Base-by-base conservation (phyloP, 2,329 filamentous ascomycete species). In the Sarocladium strictum region DNA sequence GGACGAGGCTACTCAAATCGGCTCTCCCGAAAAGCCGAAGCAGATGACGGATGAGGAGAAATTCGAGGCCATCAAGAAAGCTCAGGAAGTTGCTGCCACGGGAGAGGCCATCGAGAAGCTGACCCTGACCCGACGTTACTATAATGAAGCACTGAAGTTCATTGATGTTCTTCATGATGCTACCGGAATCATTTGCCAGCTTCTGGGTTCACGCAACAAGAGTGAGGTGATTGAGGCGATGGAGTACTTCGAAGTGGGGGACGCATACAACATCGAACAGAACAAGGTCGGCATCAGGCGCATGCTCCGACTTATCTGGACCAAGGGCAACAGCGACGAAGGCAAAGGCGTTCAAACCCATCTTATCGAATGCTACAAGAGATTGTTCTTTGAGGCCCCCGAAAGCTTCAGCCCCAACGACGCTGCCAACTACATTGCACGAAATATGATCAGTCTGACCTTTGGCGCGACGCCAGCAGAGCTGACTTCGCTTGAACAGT, bases 401-500 rank as follows among this genome's bases (percentile, higher is more conserved):
- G 90, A 91, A 57, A 85, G 85, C 3, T 97, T 96, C 72, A 90
- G 81, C 56, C 76, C 85, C 27, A 97, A 97, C 61, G 92, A 97
- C 65, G 86, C 92, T 2, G 92, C 94, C 49, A 97, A 95, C 68
- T 99, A 95, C 67, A 87, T 99, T 64, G 93, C 93, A 24, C 85
- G 92, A 58, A 99, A 97, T 71, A 99, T 99, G 93, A 97, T 97
- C 70, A 97, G 92, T 77, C 74, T 99, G 64, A 99, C 94, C 0
- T 97, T 96, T 69, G 93, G 92, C 26, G 92, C 93, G 1, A 96
- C 93, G 0, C 90, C 93, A 1, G 94, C 95, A 1, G 94, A 99
- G 67, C 76, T 99, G 54, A 99, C 94, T 0, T 97, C 91, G 47
- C 78, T 99, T 9, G 94, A 99, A 70, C 94, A 99, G 70, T 78